Conservation (phyloP, 768 basidiomycete genomes). For the Glaciozyma antarctica region DNA sequence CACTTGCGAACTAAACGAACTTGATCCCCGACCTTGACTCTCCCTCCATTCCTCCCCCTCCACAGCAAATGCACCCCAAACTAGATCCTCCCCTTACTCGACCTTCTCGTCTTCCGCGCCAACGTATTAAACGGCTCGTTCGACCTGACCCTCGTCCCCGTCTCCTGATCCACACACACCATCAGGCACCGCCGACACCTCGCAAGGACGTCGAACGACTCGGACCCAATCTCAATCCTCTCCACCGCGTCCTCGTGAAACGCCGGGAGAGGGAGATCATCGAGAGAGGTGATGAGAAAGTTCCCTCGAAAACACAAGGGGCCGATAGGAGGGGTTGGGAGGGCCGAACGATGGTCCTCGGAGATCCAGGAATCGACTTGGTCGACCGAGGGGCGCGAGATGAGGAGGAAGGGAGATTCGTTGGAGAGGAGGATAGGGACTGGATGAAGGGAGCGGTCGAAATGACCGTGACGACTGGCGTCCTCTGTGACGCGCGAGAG, state of each 20-base stretch:
- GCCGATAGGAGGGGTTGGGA: background rate
- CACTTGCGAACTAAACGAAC: too few species aligned
- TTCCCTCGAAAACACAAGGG: constrained; percentile 32
- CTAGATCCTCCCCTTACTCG: constrained; percentile 23
- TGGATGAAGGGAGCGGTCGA: constrained; percentile 9
- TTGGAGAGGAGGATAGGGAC: constrained; percentile 30
- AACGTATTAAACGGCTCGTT: constrained; percentile 25
- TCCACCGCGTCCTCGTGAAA: constrained; percentile 28
- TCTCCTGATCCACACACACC: constrained; percentile 32
- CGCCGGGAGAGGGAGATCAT: background rate
- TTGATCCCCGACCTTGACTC: too few species aligned
- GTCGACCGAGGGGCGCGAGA: constrained; percentile 26
- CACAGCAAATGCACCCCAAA: constrained; percentile 29
- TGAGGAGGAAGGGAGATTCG: constrained; percentile 34
- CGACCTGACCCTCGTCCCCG: constrained; percentile 14
- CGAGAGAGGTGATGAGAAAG: constrained; percentile 18
- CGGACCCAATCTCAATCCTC: constrained; percentile 17
- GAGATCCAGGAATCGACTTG: constrained; percentile 24
- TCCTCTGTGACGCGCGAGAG: constrained; percentile 20
- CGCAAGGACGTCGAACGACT: constrained; percentile 19
- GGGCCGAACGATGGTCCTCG: background rate
- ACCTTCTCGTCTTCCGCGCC: constrained; percentile 24
- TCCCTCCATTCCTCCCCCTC: background rate
- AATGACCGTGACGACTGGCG: constrained; percentile 22
- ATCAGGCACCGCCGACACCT: constrained; percentile 33